These are phyloP conservation scores for Podospora tetraspora DNA, from an alignment of 495 filamentous ascomycete species.

Conservation along the genomic window DNA sequence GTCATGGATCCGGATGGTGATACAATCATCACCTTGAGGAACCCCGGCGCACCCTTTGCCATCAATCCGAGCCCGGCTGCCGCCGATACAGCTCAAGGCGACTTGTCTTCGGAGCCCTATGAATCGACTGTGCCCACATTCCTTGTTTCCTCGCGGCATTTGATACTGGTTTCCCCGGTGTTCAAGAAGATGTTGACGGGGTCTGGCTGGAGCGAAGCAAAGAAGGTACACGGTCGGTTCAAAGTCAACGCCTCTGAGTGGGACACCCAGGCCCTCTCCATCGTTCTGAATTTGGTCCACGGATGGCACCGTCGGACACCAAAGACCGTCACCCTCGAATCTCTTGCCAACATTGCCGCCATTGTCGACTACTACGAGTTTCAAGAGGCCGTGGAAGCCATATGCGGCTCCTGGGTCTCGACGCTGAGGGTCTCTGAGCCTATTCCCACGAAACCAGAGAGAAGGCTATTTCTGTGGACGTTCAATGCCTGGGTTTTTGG, in stretches of 20 bases:
- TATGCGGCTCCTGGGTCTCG: neutral
- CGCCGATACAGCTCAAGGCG: neutral
- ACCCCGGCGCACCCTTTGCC: neutral
- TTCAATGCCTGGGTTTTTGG: neutral
- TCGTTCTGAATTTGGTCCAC: slow-evolving; percentile 47
- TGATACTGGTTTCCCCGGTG: slow-evolving; percentile 11
- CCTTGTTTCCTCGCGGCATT: slow-evolving; percentile 12
- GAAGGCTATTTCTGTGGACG: neutral
- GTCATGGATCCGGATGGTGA: neutral
- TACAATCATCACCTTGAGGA: neutral
- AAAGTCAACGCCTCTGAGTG: slow-evolving; percentile 9
- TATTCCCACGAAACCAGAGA: neutral
- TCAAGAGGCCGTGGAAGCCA: neutral
- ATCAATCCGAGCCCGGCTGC: neutral
- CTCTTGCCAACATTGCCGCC: slow-evolving; percentile 40
- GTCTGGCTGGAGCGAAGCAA: slow-evolving; percentile 3
- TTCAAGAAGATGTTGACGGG: slow-evolving; percentile 13
- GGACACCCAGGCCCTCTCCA: slow-evolving; percentile 37
- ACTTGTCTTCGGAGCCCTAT: neutral
- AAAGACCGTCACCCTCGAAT: slow-evolving; percentile 29
- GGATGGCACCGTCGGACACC: slow-evolving; percentile 33
- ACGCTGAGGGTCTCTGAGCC: neutral
- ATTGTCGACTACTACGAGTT: slow-evolving; percentile 37
- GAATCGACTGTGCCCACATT: neutral
- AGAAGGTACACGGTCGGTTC: neutral